Evolutionary conservation across 768 basidiomycete species (phyloP), one percentile per base, ranked within the genome.

Genomic region (Xerocomus brunneocitrinus): DNA sequence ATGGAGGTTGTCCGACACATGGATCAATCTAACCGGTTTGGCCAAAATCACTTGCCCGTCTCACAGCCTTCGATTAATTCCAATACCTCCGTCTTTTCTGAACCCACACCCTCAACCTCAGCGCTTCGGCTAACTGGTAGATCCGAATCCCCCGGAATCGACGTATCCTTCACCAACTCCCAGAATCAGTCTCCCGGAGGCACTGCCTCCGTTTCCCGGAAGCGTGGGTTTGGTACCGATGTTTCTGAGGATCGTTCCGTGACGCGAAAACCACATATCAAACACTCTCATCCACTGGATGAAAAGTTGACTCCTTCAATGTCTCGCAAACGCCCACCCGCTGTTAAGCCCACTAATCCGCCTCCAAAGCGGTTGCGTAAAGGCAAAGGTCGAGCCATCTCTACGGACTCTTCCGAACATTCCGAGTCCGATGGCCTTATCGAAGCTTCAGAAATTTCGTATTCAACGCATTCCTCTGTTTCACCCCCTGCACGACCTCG

Each of bases 1-100:
- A 59, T 67, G 62, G 66, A 67, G 35, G 62, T 69, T n/a, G 52
- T 67, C 41, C 62, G 67, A 51, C 67, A 62, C 41, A 66, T 61
- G 57, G 63, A 64, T 49, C 66, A 63, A 6, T 50, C 61, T 39
- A 57, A 49, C 13, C 54, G 59, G 56, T 35, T 58, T 34, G 38
- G 56, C 52, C 64, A 58, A 39, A 64, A 49, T 52, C 58, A 60
- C 49, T 24, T 52, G 1, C 49, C 62, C 12, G 10, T 30, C 38
- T 57, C 60, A 40, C 66, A 68, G 48, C 36, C 49, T 7, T 40
- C 53, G 10, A n/a, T n/a, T 30, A 53, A 56, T 58, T n/a, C 22
- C 5, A 53, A 38, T 24, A 6, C 38, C 2, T 10, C 59, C 2
- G 24, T 31, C 8, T 46, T 56, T 32, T 25, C 56, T 14, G 43